Evolutionary conservation across 768 basidiomycete species (phyloP), one percentile per base, ranked within the genome.

Genomic region (Termitomyces sp.): DNA sequence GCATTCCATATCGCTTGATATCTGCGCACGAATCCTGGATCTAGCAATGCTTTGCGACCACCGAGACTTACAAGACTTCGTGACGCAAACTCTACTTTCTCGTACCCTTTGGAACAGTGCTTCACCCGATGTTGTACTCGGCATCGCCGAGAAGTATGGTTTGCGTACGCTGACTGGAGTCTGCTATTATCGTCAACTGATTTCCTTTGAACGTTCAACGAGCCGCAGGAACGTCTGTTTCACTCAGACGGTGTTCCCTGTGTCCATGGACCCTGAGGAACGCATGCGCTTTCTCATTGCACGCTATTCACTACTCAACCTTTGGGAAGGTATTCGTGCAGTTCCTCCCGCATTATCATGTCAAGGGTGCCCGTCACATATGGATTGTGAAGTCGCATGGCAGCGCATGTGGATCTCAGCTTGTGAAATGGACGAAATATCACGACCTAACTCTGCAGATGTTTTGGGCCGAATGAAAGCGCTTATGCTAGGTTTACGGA

Each of bases 281-380:
- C 80, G 79, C 39, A 71, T 79, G 68, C 76, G 78, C 41, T 75
- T 87, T 45, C 72, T 87, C 16, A 73, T 78, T 20, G 87, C 88
- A 2, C 82, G 83, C 59, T 69, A 79, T 53, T 80, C 81, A 22
- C 77, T 89, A 39, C 72, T 80, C 22, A 71, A 69, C 49, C 68
- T 79, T 20, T 86, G 85, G 84, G 81, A 84, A 51, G 70, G 72
- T 29, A 62, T 87, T 22, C 81, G 78, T 20, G 68, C 67, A 8
- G 64, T 68, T 12, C 81, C 85, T n/a, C 77, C 84, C 5, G 44
- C 65, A 2, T 75, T 87, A 50, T 59, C 64, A 0, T 62, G 66
- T 18, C 60, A 59, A 54, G 77, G 75, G n/a, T 84, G 86, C 59
- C 70, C 75, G 2, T 67, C 78, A n/a, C 82, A 80, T 59, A 64